Evolutionary conservation across 1,139 yeast species (phyloP), one percentile per base, ranked within the genome.

Genomic region (Sugiyamaella castrensis): DNA sequence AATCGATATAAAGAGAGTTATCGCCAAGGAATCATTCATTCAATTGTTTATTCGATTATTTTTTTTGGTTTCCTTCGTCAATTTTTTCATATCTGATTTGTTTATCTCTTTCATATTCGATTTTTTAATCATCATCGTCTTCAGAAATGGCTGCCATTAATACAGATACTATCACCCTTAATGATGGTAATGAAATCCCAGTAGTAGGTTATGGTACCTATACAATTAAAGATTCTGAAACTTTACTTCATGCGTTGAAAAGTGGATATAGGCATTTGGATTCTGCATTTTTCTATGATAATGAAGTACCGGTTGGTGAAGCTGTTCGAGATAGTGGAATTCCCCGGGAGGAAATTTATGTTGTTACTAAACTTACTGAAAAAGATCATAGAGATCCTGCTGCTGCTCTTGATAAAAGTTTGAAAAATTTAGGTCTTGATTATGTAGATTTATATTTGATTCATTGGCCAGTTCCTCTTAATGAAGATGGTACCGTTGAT

Each of bases 361-460:
- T 87, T 57, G 84, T 85, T 41, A 83, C 95, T 48, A 87, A 87
- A 71, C 73, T 87, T 61, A 73, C 71, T 57, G 84, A 66, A 75
- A 95, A 86, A 59, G 73, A 75, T 55, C 56, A 85, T 57, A 71
- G 74, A 52, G 69, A 75, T 43, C 80, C 80, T 11, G 77, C 65
- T 29, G 67, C 58, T n/a, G 87, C 84, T 1, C 67, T 84, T 44
- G 76, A 79, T 31, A 69, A 66, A 38, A 81, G 89, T 1, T 71
- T 85, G 62, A 63, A 74, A 53, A 80, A 80, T 61, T 71, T 85
- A 57, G 81, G 81, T 1, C 64, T 82, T 57, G 88, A 82, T 39
- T 85, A 85, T 60, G 79, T 85, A 45, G 92, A 85, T 63, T 71
- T 85, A 56, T 84, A 80, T 66, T 75, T 84, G 59, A 71, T 81